Conservation (phyloP, 2,329 filamentous ascomycete genomes). For the Talaromyces marneffei region DNA sequence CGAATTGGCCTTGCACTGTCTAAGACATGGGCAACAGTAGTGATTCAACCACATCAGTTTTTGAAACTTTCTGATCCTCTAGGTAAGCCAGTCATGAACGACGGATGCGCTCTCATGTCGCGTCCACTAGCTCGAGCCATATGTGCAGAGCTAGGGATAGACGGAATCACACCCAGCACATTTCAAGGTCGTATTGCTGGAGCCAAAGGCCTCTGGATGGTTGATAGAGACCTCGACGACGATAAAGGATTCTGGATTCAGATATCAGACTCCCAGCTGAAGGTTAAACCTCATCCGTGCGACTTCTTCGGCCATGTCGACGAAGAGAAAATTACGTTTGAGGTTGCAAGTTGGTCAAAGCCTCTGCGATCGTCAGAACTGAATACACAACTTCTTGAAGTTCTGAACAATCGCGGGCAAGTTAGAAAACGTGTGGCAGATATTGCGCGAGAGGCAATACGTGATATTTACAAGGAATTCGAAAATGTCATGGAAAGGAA, state of each 20-base stretch:
- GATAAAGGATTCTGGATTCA: conserved; percentile 48
- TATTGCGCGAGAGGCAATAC: conserved; percentile 34
- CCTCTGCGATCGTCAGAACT: conserved; percentile 42
- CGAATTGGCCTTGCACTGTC: conserved; percentile 40
- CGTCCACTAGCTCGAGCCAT: conserved; percentile 45
- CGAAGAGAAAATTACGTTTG: conserved; percentile 50
- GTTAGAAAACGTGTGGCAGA: conserved; percentile 38
- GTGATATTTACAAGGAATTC: conserved; percentile 32
- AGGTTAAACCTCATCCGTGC: conserved; percentile 45
- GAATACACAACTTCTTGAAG: conserved; percentile 51
- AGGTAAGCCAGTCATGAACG: conserved; percentile 39
- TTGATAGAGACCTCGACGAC: conserved; percentile 33
- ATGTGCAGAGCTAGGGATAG: conserved; percentile 39
- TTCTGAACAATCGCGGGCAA: conserved; percentile 50
- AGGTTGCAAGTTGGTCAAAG: conserved; percentile 48
- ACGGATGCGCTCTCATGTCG: conserved; percentile 53
- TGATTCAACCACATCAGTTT: conserved; percentile 34
- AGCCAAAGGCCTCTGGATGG: conserved; percentile 58
- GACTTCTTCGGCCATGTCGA: conserved; percentile 28
- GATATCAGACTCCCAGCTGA: conserved; percentile 53
- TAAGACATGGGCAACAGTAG: conserved; percentile 38
- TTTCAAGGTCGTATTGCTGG: conserved; percentile 56
- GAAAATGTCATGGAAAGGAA: conserved; percentile 31
- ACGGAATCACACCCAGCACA: conserved; percentile 41
- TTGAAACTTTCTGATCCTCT: conserved; percentile 28